These are phyloP conservation scores for Orbilia oligospora DNA, from an alignment of 2,329 filamentous ascomycete genomes.

Conservation along the genomic window DNA sequence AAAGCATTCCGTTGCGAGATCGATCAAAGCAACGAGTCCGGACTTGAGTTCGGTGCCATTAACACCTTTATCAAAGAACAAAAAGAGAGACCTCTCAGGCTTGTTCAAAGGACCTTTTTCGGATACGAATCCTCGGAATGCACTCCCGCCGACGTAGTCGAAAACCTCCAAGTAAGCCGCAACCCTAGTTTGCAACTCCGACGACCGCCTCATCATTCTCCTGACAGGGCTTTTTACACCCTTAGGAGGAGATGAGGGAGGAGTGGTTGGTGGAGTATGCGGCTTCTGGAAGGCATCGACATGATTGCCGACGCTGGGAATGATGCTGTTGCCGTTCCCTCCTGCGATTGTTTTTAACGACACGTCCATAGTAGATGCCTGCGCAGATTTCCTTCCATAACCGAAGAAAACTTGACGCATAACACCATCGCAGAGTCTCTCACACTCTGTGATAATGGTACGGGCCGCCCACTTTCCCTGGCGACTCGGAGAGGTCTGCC, in stretches of 20 bases:
- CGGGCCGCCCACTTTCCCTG: slow-evolving; percentile 90
- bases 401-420: slow-evolving; percentile 94
- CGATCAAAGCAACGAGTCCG: slow-evolving; percentile 89
- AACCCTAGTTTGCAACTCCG: slow-evolving; percentile 66
- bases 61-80: slow-evolving; percentile 81
- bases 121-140: slow-evolving; percentile 87
- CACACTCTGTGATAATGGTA: slow-evolving; percentile 99
- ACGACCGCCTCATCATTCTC: slow-evolving; percentile 57
- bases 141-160: slow-evolving; percentile 87
- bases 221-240: slow-evolving; percentile 38
- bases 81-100: slow-evolving; percentile 82
- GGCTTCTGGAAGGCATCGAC: slow-evolving; percentile 51
- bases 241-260: slow-evolving; percentile 59
- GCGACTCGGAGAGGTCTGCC: slow-evolving; percentile 70
- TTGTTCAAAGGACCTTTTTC: slow-evolving; percentile 67
- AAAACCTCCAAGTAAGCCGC: slow-evolving; percentile 81
- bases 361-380: slow-evolving; percentile 60
- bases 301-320: slow-evolving; percentile 56
- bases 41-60: slow-evolving; percentile 62
- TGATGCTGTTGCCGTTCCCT: slow-evolving; percentile 61
- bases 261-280: slow-evolving; percentile 62
- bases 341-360: slow-evolving; percentile 56
- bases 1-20: slow-evolving; percentile 83
- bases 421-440: slow-evolving; percentile 99
- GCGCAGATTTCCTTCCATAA: slow-evolving; percentile 67